Evolutionary conservation across 1,284 basidiomycete genomes (phyloP).

Genomic region (Cryptococcus amylolentus): DNA sequence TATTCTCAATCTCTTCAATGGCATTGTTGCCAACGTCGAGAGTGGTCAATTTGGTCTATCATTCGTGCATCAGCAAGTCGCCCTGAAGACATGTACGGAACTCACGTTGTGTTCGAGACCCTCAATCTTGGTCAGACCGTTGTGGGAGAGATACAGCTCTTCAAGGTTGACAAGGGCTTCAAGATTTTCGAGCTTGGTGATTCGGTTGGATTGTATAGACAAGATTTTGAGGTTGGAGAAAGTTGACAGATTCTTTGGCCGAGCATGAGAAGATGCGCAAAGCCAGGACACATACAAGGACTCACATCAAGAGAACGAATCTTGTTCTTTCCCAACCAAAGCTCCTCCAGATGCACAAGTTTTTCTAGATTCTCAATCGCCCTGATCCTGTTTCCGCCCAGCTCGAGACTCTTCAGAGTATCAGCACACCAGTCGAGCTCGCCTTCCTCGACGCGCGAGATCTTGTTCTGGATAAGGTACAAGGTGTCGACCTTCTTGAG

Average conservation of each 20-base stretch:
- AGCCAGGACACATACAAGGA: slow-evolving; percentile 18
- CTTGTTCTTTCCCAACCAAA: slow-evolving; percentile 99
- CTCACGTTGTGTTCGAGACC: slow-evolving; percentile 79
- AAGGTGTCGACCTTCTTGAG: slow-evolving; percentile 62
- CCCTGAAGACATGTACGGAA: slow-evolving; percentile 5
- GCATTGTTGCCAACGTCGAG: slow-evolving; percentile 86
- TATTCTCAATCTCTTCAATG: slow-evolving; percentile 70
- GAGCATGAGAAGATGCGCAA: slow-evolving; percentile 2
- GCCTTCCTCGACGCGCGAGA: slow-evolving; percentile 66
- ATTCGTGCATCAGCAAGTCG: neutral
- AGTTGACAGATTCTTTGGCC: slow-evolving; percentile 54
- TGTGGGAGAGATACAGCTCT: slow-evolving; percentile 92
- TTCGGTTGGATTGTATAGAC: slow-evolving; percentile 88
- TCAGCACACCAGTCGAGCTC: slow-evolving; percentile 58
- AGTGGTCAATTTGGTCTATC: slow-evolving; percentile 71
- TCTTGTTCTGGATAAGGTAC: slow-evolving; percentile 96
- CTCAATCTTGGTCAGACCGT: slow-evolving; percentile 80
- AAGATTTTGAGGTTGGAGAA: slow-evolving; percentile 73
- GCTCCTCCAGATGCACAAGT: slow-evolving; percentile 76
- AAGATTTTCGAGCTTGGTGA: slow-evolving; percentile 80
- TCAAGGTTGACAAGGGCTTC: slow-evolving; percentile 70
- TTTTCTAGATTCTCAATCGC: slow-evolving; percentile 85
- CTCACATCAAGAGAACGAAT: slow-evolving; percentile 76
- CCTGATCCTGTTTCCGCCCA: slow-evolving; percentile 87
- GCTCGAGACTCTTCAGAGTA: slow-evolving; percentile 78